A percentile compares a stretch with the other conserved stretches of the same genome.
Evolutionary conservation across 2,329 filamentous ascomycete species (phyloP).

Genomic region (Nakataea oryzae): DNA sequence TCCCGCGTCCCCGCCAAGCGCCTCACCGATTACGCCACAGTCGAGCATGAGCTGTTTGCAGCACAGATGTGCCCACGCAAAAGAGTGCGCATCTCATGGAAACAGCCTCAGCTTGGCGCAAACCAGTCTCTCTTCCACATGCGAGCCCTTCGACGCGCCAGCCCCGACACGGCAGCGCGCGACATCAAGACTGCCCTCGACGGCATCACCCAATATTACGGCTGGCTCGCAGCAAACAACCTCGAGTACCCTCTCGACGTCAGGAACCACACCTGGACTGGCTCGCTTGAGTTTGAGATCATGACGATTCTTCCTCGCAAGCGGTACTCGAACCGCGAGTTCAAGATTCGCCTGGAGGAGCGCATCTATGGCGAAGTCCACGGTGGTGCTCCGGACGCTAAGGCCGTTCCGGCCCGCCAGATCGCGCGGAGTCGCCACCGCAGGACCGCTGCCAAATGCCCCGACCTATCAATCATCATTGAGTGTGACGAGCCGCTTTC

Average conservation of each 20-base stretch:
- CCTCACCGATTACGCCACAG: neutral
- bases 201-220: neutral
- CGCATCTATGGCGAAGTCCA: neutral
- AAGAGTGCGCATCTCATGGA: neutral
- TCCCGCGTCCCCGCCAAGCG: neutral
- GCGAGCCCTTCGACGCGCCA: neutral
- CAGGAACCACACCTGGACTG: slow-evolving; percentile 1
- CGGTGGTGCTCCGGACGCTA: neutral
- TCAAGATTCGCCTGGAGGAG: neutral
- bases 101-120: neutral
- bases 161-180: neutral
- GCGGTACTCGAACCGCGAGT: neutral
- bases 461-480: neutral
- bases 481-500: slow-evolving; percentile 1
- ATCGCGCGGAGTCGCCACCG: neutral
- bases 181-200: neutral
- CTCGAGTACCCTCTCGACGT: neutral
- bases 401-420: neutral
- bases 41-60: neutral
- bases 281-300: neutral
- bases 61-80: neutral
- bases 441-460: neutral
- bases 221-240: neutral
- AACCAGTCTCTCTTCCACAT: neutral
- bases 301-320: slow-evolving; percentile 2